Evolutionary conservation across 2,329 filamentous ascomycete genomes (phyloP), one percentile per base, ranked within the genome.

Genomic region (Botrytis deweyae): DNA sequence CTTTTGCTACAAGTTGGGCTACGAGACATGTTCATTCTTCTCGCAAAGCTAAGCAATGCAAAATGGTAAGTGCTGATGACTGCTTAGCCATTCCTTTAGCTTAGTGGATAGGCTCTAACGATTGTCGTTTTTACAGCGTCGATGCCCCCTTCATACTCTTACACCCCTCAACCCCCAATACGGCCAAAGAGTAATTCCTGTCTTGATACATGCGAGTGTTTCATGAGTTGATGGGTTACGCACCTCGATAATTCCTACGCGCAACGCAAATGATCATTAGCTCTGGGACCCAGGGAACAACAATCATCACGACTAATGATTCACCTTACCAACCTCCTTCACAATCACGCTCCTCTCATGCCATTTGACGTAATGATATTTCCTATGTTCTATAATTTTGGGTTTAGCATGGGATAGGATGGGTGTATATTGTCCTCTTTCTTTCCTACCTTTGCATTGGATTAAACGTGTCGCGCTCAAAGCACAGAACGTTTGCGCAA

Each of bases 1-100:
- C 76, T 9, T 77, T 79, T 49, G 69, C 69, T 16, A 75, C 74
- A 42, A 76, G 42, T 58, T 77, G 77, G 67, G 75, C 72, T n/a
- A 49, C 77, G 9, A 78, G 77, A 70, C 64, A 75, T 52, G 63
- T n/a, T n/a, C 40, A 62, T 36, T 25, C 36, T 36, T 38, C 44
- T 36, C 55, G 44, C 33, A n/a, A 58, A 69, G 25, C 36, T n/a
- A 69, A 58, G 6, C 61, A 22, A 46, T 62, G 40, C 36, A 70
- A 70, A 38, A 25, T 38, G 52, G 68, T 70, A 62, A 44, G 68
- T 70, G 36, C 14, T 42, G 36, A 42, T 58, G n/a, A 33, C 29
- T 16, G 14, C 55, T 9, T 3, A 55, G 12, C 1, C 12, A n/a
- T n/a, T n/a, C 18, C n/a, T 29, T 40, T 22, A 33, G n/a, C 38